A percentile compares a stretch with the other conserved stretches of the same genome.
phyloP scores from a whole-genome alignment of 2,329 filamentous ascomycete genomes.

The Colletotrichum melonis region DNA sequence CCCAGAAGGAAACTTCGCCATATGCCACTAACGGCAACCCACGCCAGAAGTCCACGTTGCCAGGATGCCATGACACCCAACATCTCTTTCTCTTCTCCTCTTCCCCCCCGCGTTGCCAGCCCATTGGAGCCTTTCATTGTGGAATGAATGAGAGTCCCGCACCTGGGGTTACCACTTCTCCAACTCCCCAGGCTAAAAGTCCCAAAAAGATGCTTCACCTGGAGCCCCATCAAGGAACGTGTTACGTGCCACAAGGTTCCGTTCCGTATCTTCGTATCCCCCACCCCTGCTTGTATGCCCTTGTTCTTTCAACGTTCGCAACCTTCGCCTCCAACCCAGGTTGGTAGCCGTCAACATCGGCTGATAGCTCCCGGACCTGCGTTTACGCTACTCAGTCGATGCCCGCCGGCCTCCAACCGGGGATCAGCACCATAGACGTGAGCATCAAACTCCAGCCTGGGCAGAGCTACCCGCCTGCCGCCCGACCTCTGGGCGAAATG shows the following conservation, averaged over 20 bases:
- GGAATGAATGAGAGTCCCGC: neutral
- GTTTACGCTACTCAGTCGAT: neutral
- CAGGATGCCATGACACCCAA: neutral
- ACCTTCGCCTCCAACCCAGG: constrained; percentile 12
- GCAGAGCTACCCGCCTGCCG: constrained; percentile 5
- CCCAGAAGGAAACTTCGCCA: neutral
- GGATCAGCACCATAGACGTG: constrained; percentile 21
- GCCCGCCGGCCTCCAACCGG: neutral
- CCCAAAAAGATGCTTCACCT: neutral
- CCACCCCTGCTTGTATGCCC: neutral
- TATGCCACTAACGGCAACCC: neutral
- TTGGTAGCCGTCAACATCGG: constrained; percentile 21
- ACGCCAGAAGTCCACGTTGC: neutral
- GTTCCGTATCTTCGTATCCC: constrained; percentile 5
- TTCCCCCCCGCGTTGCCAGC: constrained; percentile 23
- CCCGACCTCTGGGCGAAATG: constrained; percentile 5
- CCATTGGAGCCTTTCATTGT: constrained; percentile 1
- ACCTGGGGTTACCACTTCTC: neutral
- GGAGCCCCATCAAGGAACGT: neutral
- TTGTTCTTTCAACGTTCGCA: constrained; percentile 2
- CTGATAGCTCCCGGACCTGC: constrained; percentile 23
- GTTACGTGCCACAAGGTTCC: constrained; percentile 6
- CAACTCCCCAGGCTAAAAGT: neutral
- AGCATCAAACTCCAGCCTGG: constrained; percentile 1
- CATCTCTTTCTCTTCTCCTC: neutral